Evolutionary conservation across 225 moss, liverwort and hornwort species (phyloP), one percentile per base, ranked within the genome.

Genomic region (Anthoceros angustus): DNA sequence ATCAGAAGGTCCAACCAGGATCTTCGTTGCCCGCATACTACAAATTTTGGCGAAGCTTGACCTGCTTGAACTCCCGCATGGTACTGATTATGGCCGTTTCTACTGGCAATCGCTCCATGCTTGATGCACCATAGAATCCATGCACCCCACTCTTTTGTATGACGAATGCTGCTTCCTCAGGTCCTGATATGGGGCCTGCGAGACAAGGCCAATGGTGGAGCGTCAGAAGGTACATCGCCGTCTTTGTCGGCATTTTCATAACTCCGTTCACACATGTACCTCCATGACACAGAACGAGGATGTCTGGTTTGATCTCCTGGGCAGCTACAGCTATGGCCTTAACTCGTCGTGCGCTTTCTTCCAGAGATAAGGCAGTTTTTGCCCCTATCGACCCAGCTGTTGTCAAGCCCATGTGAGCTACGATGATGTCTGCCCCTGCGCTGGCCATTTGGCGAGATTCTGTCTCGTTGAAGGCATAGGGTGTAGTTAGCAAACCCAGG

Each of bases 321-420:
- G 94, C 94, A 42, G 90, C 83, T 72, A 88, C 85, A 26, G 94
- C 91, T 69, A 95, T 95, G 60, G 83, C 80, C 70, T 91, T 90
- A 62, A 95, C 88, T 11, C 88, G 88, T 68, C 80, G 73, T 55
- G 90, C 86, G 70, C 82, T 78, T 72, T 86, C 81, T 70, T 95
- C 91, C 71, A 95, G 69, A 10, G 94, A 80, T 43, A 83, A 82
- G 39, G 90, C 69, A 24, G 80, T 83, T 74, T 91, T 80, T 42
- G 91, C 91, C 63, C 94, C 94, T 65, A 91, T 80, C 23, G 94
- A 95, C 41, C 94, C 94, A 68, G 90, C 82, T 62, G 85, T 91
- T 25, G 91, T 95, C n/a, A 95, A 75, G 42, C 94, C 94, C 94
- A 95, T 95, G 46, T 95, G 94, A 62, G 94, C 94, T 42, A 95